These are phyloP conservation scores for Hypomontagnella monticulosa DNA, from an alignment of 495 filamentous ascomycete genomes.

Conservation along the genomic window DNA sequence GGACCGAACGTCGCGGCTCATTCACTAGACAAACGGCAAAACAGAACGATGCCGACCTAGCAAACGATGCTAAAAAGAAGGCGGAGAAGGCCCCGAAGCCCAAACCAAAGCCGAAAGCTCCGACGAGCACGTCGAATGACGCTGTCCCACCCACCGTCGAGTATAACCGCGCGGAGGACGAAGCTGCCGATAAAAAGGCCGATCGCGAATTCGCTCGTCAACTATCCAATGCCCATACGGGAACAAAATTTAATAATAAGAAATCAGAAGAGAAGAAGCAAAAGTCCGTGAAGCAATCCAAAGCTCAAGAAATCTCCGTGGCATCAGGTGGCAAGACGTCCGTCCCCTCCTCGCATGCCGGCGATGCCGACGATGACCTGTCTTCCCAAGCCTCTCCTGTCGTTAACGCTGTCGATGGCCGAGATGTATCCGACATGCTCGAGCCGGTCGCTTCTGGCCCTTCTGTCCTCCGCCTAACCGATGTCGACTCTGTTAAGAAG, in stretches of 20 bases:
- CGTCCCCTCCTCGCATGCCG: conserved; percentile 76
- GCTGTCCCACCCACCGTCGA: conserved; percentile 19
- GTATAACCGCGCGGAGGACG: conserved; percentile 41
- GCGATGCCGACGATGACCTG: conserved; percentile 85
- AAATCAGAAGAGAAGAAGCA: conserved; percentile 69
- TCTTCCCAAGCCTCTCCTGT: conserved; percentile 70
- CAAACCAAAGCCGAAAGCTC: conserved; percentile 44
- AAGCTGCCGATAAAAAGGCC: conserved; percentile 63
- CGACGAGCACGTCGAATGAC: conserved; percentile 30
- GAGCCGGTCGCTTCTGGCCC: conserved; percentile 74
- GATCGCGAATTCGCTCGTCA: conserved; percentile 79
- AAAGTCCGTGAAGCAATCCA: conserved; percentile 66
- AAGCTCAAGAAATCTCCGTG: conserved; percentile 54
- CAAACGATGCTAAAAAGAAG: conserved; percentile 44
- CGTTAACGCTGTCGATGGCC: conserved; percentile 60
- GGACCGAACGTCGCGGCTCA: conserved; percentile 40
- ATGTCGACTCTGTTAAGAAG: conserved; percentile 64
- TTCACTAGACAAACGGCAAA: conserved; percentile 46
- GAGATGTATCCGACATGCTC: conserved; percentile 87
- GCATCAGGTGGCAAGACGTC: conserved; percentile 53
- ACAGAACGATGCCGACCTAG: conserved; percentile 46
- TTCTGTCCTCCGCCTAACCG: conserved; percentile 79
- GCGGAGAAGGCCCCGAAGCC: conserved; percentile 41
- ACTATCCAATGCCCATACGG: conserved; percentile 70
- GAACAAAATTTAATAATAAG: conserved; percentile 63